Conservation (phyloP, 2,329 filamentous ascomycete genomes). For the Ceratocystiopsis brevicomis region DNA sequence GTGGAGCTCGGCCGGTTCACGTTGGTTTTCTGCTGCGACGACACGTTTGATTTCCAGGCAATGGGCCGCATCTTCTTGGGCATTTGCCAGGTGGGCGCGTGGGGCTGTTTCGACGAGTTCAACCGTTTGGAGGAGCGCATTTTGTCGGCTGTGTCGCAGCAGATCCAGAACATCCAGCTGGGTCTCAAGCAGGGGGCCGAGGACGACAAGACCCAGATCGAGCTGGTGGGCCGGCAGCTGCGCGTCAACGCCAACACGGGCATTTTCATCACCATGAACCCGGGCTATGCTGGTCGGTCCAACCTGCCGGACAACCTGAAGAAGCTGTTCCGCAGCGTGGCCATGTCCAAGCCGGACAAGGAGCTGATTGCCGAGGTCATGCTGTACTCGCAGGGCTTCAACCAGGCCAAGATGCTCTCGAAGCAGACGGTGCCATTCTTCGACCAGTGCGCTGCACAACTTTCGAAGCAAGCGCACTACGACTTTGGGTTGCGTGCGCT, state of each 20-base stretch:
- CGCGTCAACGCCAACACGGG: conserved; percentile 84
- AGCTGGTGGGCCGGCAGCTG: conserved; percentile 79
- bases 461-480: conserved; percentile 97
- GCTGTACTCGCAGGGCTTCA: conserved; percentile 99
- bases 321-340: conserved; percentile 96
- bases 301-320: conserved; percentile 98
- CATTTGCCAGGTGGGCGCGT: conserved; percentile 96
- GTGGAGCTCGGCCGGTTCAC: conserved; percentile 94
- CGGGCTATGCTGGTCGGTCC: conserved; percentile 91
- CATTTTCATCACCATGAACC: conserved; percentile 99
- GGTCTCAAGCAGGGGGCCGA: conserved; percentile 71
- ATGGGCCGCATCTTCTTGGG: conserved; percentile 99
- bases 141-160: conserved; percentile 91
- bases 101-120: conserved; percentile 99
- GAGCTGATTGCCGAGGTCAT: conserved; percentile 99
- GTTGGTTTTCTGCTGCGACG: conserved; percentile 96
- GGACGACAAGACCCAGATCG: conserved; percentile 75
- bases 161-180: conserved; percentile 97
- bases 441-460: conserved; percentile 59
- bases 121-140: conserved; percentile 97
- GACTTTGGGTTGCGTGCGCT: conserved; percentile 94
- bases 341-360: conserved; percentile 99
- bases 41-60: conserved; percentile 98
- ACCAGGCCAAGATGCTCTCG: conserved; percentile 80
- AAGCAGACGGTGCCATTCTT: conserved; percentile 98